Evolutionary conservation across 345 rosid genomes (phyloP).

Genomic region (Eucalyptus caleyi): DNA sequence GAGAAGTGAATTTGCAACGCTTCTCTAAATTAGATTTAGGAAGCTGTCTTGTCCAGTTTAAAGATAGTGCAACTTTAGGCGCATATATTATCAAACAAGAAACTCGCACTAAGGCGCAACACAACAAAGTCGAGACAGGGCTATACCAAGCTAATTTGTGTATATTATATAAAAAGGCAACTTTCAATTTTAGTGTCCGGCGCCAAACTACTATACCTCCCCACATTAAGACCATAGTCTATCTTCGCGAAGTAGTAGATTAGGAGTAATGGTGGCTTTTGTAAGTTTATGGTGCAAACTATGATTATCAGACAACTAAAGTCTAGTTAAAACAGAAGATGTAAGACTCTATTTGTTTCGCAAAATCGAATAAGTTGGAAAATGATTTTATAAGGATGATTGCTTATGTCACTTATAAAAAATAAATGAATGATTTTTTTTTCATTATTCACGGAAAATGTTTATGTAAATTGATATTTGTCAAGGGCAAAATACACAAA

Average conservation of each 20-base stretch:
- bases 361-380: rapidly evolving
- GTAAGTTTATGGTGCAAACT: background rate
- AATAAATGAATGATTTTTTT: too few species aligned
- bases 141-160: background rate
- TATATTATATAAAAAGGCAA: background rate
- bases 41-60: background rate
- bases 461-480: too few species aligned
- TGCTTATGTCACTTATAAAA: background rate
- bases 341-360: background rate
- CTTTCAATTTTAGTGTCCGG: background rate
- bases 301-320: background rate
- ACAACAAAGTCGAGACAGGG: background rate
- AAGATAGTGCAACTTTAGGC: background rate
- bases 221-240: background rate
- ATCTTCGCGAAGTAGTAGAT: background rate
- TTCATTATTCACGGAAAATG: too few species aligned
- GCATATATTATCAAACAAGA: background rate
- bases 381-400: too few species aligned
- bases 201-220: background rate
- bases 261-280: background rate
- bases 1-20: background rate
- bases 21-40: background rate
- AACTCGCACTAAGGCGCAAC: too few species aligned
- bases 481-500: background rate
- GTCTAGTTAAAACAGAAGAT: background rate